These are phyloP conservation scores for Pichia sporocuriosa DNA, from an alignment of 805 yeast species.

Conservation along the genomic window DNA sequence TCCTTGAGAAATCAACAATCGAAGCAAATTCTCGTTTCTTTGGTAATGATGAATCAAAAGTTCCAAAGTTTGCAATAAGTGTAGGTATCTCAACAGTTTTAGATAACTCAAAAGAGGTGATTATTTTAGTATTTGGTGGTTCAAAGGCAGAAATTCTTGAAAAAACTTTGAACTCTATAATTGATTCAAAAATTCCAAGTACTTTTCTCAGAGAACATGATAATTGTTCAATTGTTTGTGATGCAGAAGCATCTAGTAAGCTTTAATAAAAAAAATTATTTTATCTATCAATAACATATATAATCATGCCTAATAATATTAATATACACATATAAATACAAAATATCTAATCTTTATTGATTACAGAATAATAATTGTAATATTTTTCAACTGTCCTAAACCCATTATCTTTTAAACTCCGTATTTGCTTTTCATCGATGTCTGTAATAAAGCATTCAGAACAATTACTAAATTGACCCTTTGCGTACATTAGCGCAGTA, in stretches of 20 bases:
- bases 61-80: slow-evolving; percentile 44
- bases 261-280: too few species aligned
- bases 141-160: slow-evolving; percentile 41
- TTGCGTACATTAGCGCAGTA: slow-evolving; percentile 44
- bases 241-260: slow-evolving; percentile 36
- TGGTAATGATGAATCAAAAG: slow-evolving; percentile 37
- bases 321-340: background rate
- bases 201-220: slow-evolving; percentile 42
- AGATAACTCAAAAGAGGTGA: slow-evolving; percentile 47
- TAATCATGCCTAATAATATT: background rate
- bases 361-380: slow-evolving; percentile 11
- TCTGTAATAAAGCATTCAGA: slow-evolving; percentile 8
- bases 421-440: slow-evolving; percentile 9
- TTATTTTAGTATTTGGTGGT: slow-evolving; percentile 45
- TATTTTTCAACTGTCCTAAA: slow-evolving; percentile 13
- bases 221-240: slow-evolving; percentile 41
- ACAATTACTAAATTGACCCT: slow-evolving; percentile 21
- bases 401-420: slow-evolving; percentile 16
- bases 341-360: background rate
- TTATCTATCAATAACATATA: too few species aligned
- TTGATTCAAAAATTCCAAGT: slow-evolving; percentile 40
- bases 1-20: slow-evolving; percentile 43
- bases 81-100: slow-evolving; percentile 54
- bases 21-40: slow-evolving; percentile 50
- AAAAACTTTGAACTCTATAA: slow-evolving; percentile 37